phyloP scores from a whole-genome alignment of 176 grass and related monocot species.

The Ensete ventricosum region DNA sequence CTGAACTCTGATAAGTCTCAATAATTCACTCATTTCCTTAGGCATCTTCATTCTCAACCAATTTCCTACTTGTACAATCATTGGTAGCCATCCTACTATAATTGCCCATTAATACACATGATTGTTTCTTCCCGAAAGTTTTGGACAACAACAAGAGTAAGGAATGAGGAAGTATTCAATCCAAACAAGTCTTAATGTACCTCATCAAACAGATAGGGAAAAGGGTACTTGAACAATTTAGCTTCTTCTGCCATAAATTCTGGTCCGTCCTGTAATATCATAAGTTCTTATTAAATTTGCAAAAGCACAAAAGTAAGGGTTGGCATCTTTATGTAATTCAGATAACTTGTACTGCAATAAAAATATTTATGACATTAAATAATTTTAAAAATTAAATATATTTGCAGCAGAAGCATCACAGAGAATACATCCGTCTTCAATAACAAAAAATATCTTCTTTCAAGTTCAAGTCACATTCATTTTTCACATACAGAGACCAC shows the following conservation, averaged over 20 bases:
- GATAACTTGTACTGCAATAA: background rate
- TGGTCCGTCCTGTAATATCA: conserved; percentile 61
- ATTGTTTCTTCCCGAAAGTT: background rate
- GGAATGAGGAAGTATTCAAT: background rate
- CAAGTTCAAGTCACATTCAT: too few species aligned
- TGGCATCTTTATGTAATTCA: background rate
- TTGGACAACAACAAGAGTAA: background rate
- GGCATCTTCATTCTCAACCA: background rate
- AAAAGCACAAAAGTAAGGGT: background rate
- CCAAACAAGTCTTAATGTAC: conserved; percentile 21
- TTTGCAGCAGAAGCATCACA: background rate
- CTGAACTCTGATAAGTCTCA: too few species aligned
- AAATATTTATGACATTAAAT: background rate
- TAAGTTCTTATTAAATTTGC: conserved; percentile 3
- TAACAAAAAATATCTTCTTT: background rate
- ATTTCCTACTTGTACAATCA: background rate
- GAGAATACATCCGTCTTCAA: background rate
- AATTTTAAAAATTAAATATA: background rate
- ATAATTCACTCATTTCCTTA: too few species aligned
- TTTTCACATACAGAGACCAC: background rate
- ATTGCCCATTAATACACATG: background rate
- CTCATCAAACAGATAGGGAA: conserved; percentile 86
- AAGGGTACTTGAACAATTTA: conserved; percentile 69
- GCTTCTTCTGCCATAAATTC: conserved; percentile 67
- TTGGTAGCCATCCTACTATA: background rate